Evolutionary conservation across 2,329 filamentous ascomycete species (phyloP).

Genomic region (Orbilia ellipsospora): DNA sequence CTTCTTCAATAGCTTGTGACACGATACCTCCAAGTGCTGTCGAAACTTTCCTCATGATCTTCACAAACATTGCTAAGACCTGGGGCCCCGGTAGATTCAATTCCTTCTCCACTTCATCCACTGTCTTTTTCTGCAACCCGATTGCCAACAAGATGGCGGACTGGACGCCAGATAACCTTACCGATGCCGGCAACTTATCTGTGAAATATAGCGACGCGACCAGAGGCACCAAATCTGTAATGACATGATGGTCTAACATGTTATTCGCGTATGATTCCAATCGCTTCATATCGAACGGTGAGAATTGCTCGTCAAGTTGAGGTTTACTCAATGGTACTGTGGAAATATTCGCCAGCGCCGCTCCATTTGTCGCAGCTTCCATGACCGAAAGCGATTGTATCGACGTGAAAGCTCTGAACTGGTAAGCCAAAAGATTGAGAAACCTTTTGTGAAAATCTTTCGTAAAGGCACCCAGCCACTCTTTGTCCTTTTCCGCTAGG

Average conservation of each 20-base stretch:
- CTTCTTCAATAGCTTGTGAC: conserved; percentile 76
- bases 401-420: conserved; percentile 85
- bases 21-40: conserved; percentile 80
- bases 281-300: conserved; percentile 93
- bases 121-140: conserved; percentile 87
- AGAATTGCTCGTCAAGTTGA: conserved; percentile 81
- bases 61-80: conserved; percentile 95
- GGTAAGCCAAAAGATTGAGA: conserved; percentile 86
- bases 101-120: conserved; percentile 83
- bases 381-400: conserved; percentile 85
- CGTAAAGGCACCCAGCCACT: conserved; percentile 90
- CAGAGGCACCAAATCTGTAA: conserved; percentile 87
- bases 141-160: conserved; percentile 87
- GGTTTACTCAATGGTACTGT: conserved; percentile 72
- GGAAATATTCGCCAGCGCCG: conserved; percentile 70
- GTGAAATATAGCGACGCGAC: conserved; percentile 88
- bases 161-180: conserved; percentile 84
- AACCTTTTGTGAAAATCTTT: conserved; percentile 96
- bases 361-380: conserved; percentile 80
- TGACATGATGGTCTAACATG: conserved; percentile 97
- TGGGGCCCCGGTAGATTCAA: conserved; percentile 79
- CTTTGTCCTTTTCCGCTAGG: conserved; percentile 75
- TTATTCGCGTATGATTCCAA: conserved; percentile 96
- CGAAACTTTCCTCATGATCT: conserved; percentile 89
- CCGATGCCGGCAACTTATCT: conserved; percentile 73